Conservation (phyloP, 805 yeast species). For the Saturnispora dispora region DNA sequence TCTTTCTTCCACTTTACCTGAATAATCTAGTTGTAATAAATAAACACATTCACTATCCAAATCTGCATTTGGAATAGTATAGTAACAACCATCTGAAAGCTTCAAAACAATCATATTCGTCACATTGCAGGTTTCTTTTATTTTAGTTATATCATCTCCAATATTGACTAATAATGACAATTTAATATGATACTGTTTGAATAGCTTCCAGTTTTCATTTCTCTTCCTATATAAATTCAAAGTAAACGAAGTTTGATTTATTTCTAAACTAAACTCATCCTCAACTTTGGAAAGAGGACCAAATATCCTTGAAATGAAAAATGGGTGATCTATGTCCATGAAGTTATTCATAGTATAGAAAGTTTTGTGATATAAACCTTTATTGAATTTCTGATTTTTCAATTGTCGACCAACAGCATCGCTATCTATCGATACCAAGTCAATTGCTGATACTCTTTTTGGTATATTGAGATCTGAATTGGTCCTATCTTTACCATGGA, state of each 20-base stretch:
- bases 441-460: background rate
- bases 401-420: conserved; percentile 23
- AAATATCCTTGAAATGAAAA: conserved; percentile 30
- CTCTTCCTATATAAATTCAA: conserved; percentile 18
- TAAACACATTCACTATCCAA: conserved; percentile 13
- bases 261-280: conserved; percentile 19
- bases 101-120: conserved; percentile 22
- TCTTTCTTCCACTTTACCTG: conserved; percentile 1
- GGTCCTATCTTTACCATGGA: conserved; percentile 4
- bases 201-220: conserved; percentile 19
- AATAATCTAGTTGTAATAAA: conserved; percentile 8
- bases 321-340: conserved; percentile 19
- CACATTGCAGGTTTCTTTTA: conserved; percentile 16
- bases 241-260: conserved; percentile 18
- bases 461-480: background rate
- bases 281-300: conserved; percentile 19
- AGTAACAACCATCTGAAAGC: conserved; percentile 27
- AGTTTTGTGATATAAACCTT: conserved; percentile 23
- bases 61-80: conserved; percentile 14
- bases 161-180: conserved; percentile 26
- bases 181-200: conserved; percentile 20
- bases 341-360: conserved; percentile 30
- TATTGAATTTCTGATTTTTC: conserved; percentile 23
- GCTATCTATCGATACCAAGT: background rate
- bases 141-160: conserved; percentile 22